Base-by-base conservation (phyloP, 768 basidiomycete species). In the Myochromella boudieri region DNA sequence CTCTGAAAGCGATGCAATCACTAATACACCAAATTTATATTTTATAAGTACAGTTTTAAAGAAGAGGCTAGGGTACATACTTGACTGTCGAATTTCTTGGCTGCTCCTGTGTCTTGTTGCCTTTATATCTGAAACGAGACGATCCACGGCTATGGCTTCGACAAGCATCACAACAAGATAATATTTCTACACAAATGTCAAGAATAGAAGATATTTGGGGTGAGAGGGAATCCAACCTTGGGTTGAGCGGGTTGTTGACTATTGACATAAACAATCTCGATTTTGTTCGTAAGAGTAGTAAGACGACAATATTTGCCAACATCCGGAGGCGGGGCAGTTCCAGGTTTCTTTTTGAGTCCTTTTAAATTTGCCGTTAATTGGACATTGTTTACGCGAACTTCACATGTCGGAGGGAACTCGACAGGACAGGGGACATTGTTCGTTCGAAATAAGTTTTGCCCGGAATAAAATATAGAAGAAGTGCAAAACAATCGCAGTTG, bases 341-440 rank as follows among this genome's bases (percentile, higher is more conserved):
- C 93, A 22, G 91, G 87, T 57, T 90, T 94, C 74, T 97, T 97
- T 77, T 97, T 97, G 62, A 95, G 68, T 4, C 94, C 94, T 64
- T 92, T 92, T 52, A 93, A 65, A 63, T 86, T 94, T 28, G 85
- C 90, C 15, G 71, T 70, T 24, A 95, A 68, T 44, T 80, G 74
- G 2, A 71, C 71, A 44, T 69, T 75, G 64, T 97, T 95, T 29
- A 95, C 81, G 60, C 91, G 85, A 41, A 95, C 85, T 78, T 97
- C 93, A 61, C 89, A 93, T 7, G 89, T 89, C 6, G 85, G 82
- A 18, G 93, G 93, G 56, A 95, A 97, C 71, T 97, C 93, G 38
- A 95, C 81, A 3, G 81, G 88, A 60, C 87, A 90, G 14, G 81
- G 80, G 14, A 69, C 63, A 34, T 66, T 56, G 46, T 66, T 70